Evolutionary conservation across 345 rosid species (phyloP), one percentile per base, ranked within the genome.

Genomic region (Atalantia buxifolia): DNA sequence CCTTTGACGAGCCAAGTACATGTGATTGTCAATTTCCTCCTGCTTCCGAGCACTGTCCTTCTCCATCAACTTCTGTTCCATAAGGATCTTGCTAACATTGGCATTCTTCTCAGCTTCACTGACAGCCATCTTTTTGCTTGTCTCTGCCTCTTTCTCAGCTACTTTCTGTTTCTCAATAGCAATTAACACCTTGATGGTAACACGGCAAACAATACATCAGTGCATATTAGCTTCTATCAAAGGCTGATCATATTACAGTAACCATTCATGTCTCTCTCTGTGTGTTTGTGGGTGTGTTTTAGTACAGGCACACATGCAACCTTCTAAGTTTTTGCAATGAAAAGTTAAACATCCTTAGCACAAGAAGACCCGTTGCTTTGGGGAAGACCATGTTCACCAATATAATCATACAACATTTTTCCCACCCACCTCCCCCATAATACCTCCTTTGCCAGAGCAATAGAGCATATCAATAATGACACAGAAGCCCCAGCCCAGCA

Each of bases 71-170:
- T 90, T 92, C 81, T 92, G 98, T 45, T 89, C 91, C 99, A 95
- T 92, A 42, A 85, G 82, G 68, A 95, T 95, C 90, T 74, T 92
- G 87, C 99, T 91, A 18, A 91, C 97, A 65, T 86, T 88, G 75
- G 98, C 92, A 57, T 88, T 86, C 83, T 93, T 93, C 85, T 95
- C 93, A 22, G 99, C 99, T 85, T 91, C 98, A 82, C 98, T 93
- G 66, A 93, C 87, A 57, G 97, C 97, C 92, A 93, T 91, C 86
- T 91, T 95, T 81, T 92, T 93, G 36, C 36, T 73, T 30, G 97
- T 93, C 90, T 95, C 98, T 69, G 97, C 90, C 80, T 93, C 98
- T 89, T 91, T 95, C 91, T 95, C 95, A 78, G 84, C 90, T 40
- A 95, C 97, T 80, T 84, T 93, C 83, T 95, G 98, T 71, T 79